A percentile compares a stretch with the other conserved stretches of the same genome.
Conservation (phyloP, 139 green algal species). For the Volvox reticuliferus region DNA sequence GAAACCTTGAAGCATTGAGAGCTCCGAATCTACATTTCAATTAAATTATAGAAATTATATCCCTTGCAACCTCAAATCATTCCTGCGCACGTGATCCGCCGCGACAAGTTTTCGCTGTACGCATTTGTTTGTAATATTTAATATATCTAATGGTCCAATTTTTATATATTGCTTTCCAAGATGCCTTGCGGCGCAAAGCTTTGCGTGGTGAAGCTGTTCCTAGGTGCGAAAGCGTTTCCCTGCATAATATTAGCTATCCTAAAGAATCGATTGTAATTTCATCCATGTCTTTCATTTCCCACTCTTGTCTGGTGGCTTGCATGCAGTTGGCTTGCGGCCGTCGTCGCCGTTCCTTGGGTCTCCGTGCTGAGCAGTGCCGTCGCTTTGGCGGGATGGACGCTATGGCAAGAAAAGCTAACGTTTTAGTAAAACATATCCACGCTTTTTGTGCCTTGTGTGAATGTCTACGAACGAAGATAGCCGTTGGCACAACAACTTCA, state of each 20-base stretch:
- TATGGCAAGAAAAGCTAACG: background rate
- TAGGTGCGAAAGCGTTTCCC: background rate
- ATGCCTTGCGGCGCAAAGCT: background rate
- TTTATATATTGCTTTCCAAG: background rate
- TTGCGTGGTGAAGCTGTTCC: background rate
- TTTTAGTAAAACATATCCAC: no score
- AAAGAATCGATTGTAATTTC: background rate
- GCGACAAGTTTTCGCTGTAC: no score
- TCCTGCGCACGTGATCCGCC: no score
- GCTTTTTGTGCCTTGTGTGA: no score
- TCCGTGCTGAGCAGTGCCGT: background rate
- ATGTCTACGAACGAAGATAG: no score
- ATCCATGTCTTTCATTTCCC: background rate
- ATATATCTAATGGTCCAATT: background rate
- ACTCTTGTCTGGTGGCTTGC: background rate
- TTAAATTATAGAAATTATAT: no score
- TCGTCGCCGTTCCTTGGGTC: background rate
- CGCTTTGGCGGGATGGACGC: background rate
- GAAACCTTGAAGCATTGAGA: no score
- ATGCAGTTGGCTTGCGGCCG: slow-evolving; percentile 1
- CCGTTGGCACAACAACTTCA: no score
- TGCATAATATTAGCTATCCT: background rate
- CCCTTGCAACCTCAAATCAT: no score
- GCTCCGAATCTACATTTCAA: no score
- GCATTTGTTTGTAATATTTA: background rate